Evolutionary conservation across 2,329 filamentous ascomycete genomes (phyloP), one percentile per base, ranked within the genome.

Genomic region (Talaromyces funiculosus): DNA sequence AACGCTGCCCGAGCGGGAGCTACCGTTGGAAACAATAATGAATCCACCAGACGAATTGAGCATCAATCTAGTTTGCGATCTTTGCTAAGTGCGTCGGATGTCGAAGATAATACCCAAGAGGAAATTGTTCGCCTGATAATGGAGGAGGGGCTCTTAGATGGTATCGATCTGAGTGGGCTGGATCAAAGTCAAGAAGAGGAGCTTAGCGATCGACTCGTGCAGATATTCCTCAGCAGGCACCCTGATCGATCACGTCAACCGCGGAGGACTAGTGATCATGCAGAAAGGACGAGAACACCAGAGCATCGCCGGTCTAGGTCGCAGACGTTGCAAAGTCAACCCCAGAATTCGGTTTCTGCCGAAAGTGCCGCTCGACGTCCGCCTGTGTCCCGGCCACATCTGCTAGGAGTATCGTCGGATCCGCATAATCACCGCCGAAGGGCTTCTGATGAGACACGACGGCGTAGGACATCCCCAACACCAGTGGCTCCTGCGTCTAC

Each of bases 121-220:
- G 92, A 96, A 71, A 95, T 97, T 62, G 84, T 95, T 66, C 85
- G 90, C 45, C 91, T 96, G 71, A 96, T 96, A 62, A 83, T 92
- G 66, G 88, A 93, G 64, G 91, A 96, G 69, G 92, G 93, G 0
- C 77, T 97, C 20, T 75, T 96, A 35, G 90, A 97, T 68, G 92
- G 91, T 18, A 86, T 97, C 51, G 92, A 97, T 70, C 78, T 97
- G 59, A 90, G 94, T 68, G 92, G 92, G 64, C 86, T 97, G 58
- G 92, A 93, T 64, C 81, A 91, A 16, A 85, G 80, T 53, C 90
- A 92, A 68, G 91, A 97, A 70, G 92, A 97, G 68, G 90, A 95
- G 69, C 85, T 97, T 16, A 96, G 90, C 65, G 89, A 93, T 69
- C 86, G 89, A 62, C 96, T 97, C 67, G 92, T 92, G 1, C 90